phyloP scores from a whole-genome alignment of 2,329 filamentous ascomycete species.

The Cladophialophora carrionii region DNA sequence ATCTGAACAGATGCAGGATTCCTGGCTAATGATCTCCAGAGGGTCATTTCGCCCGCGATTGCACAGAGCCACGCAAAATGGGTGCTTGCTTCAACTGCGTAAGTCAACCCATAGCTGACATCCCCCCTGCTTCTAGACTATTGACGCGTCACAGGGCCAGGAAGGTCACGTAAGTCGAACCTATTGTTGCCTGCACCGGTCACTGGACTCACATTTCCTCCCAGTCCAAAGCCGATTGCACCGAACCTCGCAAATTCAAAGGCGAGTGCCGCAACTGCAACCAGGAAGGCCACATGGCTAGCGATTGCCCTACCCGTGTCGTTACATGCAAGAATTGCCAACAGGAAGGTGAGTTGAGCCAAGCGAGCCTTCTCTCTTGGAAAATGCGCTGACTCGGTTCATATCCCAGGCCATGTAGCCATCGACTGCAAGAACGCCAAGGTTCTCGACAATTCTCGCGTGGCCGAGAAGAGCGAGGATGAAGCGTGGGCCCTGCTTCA shows the following conservation, averaged over 20 bases:
- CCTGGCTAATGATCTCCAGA: conserved; percentile 23
- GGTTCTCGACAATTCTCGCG: conserved; percentile 48
- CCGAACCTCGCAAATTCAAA: conserved; percentile 53
- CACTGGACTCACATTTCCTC: conserved; percentile 3
- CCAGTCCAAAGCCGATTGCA: conserved; percentile 51
- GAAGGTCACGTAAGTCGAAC: conserved; percentile 43
- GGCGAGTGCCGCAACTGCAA: conserved; percentile 53
- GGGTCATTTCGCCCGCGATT: conserved; percentile 46
- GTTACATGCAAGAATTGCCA: conserved; percentile 54
- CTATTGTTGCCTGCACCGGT: conserved; percentile 1
- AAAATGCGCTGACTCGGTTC: not conserved
- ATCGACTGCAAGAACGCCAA: conserved; percentile 52
- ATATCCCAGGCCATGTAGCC: conserved; percentile 49
- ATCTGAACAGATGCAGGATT: not conserved
- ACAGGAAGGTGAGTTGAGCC: conserved; percentile 46
- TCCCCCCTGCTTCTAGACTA: not conserved
- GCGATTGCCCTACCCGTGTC: conserved; percentile 51
- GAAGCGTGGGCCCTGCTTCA: conserved; percentile 57
- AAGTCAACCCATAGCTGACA: conserved; percentile 9
- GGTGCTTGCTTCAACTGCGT: conserved; percentile 52
- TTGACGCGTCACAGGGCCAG: conserved; percentile 39
- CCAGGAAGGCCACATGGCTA: conserved; percentile 51
- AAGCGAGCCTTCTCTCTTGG: no score
- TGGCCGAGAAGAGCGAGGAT: conserved; percentile 53
- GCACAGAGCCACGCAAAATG: conserved; percentile 48